Evolutionary conservation across 2,329 filamentous ascomycete species (phyloP).

Genomic region (Colletotrichum sp.): DNA sequence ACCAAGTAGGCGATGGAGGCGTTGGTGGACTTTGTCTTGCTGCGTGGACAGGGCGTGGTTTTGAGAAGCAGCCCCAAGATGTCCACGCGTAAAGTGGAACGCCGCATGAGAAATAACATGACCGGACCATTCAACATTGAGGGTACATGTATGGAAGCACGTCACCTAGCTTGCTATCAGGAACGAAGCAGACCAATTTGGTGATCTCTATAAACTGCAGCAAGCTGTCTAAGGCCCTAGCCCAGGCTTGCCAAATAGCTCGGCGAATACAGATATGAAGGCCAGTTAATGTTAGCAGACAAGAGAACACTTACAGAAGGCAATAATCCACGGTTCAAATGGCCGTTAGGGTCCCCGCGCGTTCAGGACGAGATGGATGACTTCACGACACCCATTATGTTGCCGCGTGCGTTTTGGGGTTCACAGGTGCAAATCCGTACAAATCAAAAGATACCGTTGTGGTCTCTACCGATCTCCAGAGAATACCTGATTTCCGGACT

Average conservation of each 20-base stretch:
- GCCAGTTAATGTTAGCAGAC: background rate
- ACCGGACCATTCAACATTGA: background rate
- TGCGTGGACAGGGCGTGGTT: too few relatives aligned
- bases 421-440: background rate
- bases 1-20: background rate
- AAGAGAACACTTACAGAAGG: background rate
- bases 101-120: accelerated
- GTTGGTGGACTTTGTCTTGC: background rate
- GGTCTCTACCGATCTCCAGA: background rate
- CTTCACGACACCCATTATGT: background rate
- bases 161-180: background rate
- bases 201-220: background rate
- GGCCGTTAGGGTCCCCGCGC: accelerated
- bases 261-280: background rate
- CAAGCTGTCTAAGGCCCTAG: accelerated
- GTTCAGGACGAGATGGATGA: background rate
- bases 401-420: accelerated
- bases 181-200: background rate
- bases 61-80: background rate
- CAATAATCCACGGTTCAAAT: background rate
- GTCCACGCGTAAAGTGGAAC: background rate
- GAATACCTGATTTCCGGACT: background rate
- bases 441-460: background rate
- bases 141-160: background rate
- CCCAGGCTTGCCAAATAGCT: background rate